Conservation (phyloP, 139 green algal genomes). For the Micractinium sp. region DNA sequence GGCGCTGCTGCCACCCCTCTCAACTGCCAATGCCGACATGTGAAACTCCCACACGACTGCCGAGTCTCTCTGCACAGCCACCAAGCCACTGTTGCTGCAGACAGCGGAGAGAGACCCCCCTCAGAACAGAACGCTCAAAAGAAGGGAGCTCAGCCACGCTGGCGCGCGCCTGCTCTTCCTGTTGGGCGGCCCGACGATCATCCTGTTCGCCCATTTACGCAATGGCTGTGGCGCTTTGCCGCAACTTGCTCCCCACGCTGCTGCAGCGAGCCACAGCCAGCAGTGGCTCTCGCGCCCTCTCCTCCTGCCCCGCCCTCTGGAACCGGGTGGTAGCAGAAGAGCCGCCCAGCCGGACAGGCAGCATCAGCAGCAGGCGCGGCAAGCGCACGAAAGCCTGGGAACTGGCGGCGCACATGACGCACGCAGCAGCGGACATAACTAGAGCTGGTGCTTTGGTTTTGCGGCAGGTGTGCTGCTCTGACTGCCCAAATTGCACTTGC, state of each 20-base stretch:
- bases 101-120: too few relatives aligned
- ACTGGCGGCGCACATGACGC: background rate
- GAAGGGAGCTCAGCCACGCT: too few relatives aligned
- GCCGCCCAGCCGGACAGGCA: background rate
- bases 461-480: background rate
- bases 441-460: background rate
- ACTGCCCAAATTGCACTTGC: too few relatives aligned
- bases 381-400: background rate
- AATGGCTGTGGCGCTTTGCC: background rate
- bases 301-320: background rate
- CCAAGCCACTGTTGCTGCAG: too few relatives aligned
- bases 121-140: too few relatives aligned
- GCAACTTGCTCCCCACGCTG: background rate
- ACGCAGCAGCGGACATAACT: background rate
- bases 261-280: too few relatives aligned
- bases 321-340: background rate
- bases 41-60: background rate
- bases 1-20: background rate
- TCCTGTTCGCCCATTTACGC: too few relatives aligned
- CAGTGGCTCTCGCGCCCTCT: background rate
- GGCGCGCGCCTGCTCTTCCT: too few relatives aligned
- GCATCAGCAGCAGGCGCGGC: background rate
- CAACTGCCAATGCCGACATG: background rate
- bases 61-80: too few relatives aligned
- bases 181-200: too few relatives aligned